These are phyloP conservation scores for Sisymbrium altissimum DNA, from an alignment of 345 rosid species.

Conservation along the genomic window DNA sequence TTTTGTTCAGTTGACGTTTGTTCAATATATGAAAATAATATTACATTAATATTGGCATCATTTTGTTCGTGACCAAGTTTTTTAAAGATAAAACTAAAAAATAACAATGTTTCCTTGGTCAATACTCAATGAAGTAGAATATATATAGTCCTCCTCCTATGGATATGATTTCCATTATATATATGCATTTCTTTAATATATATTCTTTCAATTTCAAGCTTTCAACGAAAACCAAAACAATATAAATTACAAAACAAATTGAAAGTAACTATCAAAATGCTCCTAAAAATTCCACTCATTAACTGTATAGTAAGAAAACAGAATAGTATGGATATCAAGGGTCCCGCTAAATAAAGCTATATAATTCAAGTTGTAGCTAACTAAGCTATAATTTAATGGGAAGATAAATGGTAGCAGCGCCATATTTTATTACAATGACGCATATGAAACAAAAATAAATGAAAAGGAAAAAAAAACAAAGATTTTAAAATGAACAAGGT, in stretches of 20 bases:
- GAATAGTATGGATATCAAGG: constrained; percentile 5
- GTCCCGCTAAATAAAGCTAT: neutral
- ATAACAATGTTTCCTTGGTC: neutral
- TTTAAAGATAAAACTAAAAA: neutral
- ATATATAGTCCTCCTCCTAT: neutral
- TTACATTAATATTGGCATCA: neutral
- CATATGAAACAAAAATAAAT: neutral
- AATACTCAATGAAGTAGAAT: neutral
- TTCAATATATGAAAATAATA: neutral
- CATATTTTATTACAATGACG: neutral
- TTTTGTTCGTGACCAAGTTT: neutral
- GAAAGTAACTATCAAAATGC: constrained; percentile 3
- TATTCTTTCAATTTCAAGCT: neutral
- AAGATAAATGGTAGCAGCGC: neutral
- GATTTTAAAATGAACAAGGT: neutral
- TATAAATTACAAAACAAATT: neutral
- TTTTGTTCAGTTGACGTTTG: neutral
- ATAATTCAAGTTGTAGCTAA: neutral
- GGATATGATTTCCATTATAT: neutral
- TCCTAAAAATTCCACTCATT: neutral
- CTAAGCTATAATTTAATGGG: neutral
- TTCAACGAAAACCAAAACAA: neutral
- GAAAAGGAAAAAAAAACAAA: neutral
- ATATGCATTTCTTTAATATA: neutral
- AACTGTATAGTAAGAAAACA: constrained; percentile 15